Base-by-base conservation (phyloP, 2,329 filamentous ascomycete genomes). In the Plectosphaerella plurivora region DNA sequence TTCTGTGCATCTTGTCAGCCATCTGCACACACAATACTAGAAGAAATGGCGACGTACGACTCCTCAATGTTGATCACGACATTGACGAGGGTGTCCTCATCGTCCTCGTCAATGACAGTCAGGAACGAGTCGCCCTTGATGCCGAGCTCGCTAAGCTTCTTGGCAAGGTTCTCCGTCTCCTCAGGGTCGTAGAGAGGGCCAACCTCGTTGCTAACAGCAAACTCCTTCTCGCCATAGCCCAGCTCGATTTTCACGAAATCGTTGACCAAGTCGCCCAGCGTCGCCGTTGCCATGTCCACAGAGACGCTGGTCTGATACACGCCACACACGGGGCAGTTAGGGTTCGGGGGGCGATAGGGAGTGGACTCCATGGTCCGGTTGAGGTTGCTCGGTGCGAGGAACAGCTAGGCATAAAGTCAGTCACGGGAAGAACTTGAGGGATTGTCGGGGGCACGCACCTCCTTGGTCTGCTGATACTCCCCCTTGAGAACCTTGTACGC, bases 161-260 rank as follows among this genome's bases (percentile, higher is more conserved):
- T 95, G 1, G 76, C 69, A 1, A 97, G 73, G 61, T 97, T 95
- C 53, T 95, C 89, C 5, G 90, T 90, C 62, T 96, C 83, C 52
- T 97, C 94, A 1, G 86, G 82, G 62, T 97, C 94, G 62, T 96
- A 97, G 42, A 97, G 77, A n/a, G 92, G 77, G 49, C 87, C 87
- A 10, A 81, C 75, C 7, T 91, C 86, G 53, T 82, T 91, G 63
- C 81, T 88, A 53, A 97, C 74, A 4, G 86, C 87, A 57, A 97
- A 83, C 50, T 96, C 91, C 53, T 76, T 81, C 25, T 91, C 85
- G 5, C 85, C 83, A 63, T 94, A 97, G 4, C 86, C 86, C 2
- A 97, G 73, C 57, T 90, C 77, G 4, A 73, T 60, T 57, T 83
- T 84, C 45, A 97, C 72, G 42, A 96, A 79, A 45, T 82, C 81